Percentiles rank a stretch among this genome's conserved stretches.
These are phyloP conservation scores for Daldinia bambusicola DNA, from an alignment of 495 filamentous ascomycete species.

Conservation along the genomic window DNA sequence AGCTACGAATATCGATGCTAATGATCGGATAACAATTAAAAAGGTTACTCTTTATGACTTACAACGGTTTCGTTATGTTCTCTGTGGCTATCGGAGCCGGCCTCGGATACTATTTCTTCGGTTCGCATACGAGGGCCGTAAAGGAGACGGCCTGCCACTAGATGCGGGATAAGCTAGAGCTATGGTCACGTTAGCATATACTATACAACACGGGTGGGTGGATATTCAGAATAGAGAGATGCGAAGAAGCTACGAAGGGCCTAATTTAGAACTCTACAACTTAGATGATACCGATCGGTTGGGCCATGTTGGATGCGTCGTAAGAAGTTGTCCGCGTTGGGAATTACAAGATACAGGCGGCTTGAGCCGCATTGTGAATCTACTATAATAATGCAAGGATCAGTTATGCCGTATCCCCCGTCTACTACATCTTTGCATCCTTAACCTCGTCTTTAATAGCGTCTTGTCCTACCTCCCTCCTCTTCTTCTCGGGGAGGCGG, in stretches of 20 bases:
- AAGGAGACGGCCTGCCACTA: slow-evolving; percentile 95
- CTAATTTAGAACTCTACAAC: slow-evolving; percentile 1
- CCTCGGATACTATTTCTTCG: slow-evolving; percentile 86
- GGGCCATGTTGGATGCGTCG: background rate
- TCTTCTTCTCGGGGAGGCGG: slow-evolving; percentile 65
- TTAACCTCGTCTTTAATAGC: slow-evolving; percentile 68
- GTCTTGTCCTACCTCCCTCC: slow-evolving; percentile 57
- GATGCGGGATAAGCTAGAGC: slow-evolving; percentile 7
- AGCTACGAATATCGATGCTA: slow-evolving; percentile 3
- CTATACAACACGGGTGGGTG: background rate
- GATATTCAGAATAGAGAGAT: background rate
- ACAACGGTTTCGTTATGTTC: slow-evolving; percentile 97
- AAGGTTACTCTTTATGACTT: slow-evolving; percentile 99
- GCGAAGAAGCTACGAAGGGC: background rate
- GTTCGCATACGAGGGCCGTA: slow-evolving; percentile 69
- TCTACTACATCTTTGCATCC: slow-evolving; percentile 65
- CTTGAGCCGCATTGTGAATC: slow-evolving; percentile 41
- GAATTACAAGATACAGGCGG: slow-evolving; percentile 32
- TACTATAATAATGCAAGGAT: slow-evolving; percentile 33
- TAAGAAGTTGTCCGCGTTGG: background rate
- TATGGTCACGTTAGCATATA: background rate
- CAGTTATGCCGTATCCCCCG: slow-evolving; percentile 7
- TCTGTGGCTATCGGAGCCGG: slow-evolving; percentile 90
- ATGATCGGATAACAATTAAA: background rate
- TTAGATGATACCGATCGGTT: slow-evolving; percentile 1